Evolutionary conservation across 768 basidiomycete species (phyloP), one percentile per base, ranked within the genome.

Genomic region (Mycena latifolia): DNA sequence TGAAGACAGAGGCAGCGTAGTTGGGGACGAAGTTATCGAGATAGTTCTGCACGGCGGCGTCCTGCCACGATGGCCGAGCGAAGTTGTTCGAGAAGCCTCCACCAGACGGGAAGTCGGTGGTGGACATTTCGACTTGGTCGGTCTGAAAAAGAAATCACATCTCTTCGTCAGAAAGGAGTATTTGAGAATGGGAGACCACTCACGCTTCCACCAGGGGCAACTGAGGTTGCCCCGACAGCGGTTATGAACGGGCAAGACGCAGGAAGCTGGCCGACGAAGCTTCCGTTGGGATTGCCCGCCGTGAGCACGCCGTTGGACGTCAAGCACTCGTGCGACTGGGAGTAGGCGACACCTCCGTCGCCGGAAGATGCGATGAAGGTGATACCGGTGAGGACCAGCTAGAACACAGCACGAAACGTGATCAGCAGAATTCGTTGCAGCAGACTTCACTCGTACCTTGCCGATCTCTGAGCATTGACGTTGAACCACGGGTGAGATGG

Each of bases 61-160:
- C 58, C 52, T 77, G 76, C 65, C 73, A 77, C 28, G 61, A 47
- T 6, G 76, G 75, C 5, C 69, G 74, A 27, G 72, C 20, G 65
- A 77, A 75, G 31, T 69, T 71, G 53, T 77, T 74, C 5, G 71
- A 72, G 69, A 76, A 76, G 24, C 75, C 75, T 43, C 73, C 73
- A 25, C 73, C 72, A 14, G 70, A 71, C 15, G 55, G 55, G 55
- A 63, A 63, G 28, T 56, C 55, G 14, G 62, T 63, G 14, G 62
- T 63, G 2, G 55, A 56, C 43, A 51, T 27, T 51, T 63, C 62
- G 35, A 51, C 55, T 52, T 64, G 63, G 20, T 64, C 48, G 14
- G 63, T 57, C 63, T 64, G 41, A 2, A 47, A 45, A 25, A 31
- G 20, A 3, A 45, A 8, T 41, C 14, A 22, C 45, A 33, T n/a